Percentiles rank a stretch among this genome's conserved stretches.
Conservation (phyloP, 495 filamentous ascomycete species). For the Rostrohypoxylon terebratum region DNA sequence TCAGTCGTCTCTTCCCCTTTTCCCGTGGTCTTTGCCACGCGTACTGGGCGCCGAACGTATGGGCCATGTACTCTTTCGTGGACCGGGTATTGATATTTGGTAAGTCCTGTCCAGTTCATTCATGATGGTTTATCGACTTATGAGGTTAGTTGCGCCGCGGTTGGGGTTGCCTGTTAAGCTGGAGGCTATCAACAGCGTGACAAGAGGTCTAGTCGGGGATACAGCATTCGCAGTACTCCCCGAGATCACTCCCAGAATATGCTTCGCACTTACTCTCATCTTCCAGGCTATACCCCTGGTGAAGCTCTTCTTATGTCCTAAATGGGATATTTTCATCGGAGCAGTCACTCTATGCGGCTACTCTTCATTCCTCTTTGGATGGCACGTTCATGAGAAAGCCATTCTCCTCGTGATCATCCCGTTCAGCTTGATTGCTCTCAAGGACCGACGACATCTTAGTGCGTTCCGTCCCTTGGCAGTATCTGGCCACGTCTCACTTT, state of each 20-base stretch:
- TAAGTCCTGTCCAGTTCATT: slow-evolving; percentile 55
- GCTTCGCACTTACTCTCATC: slow-evolving; percentile 83
- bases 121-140: slow-evolving; percentile 44
- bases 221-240: slow-evolving; percentile 94
- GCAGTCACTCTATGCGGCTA: slow-evolving; percentile 95
- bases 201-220: slow-evolving; percentile 93
- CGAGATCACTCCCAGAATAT: slow-evolving; percentile 80
- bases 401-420: slow-evolving; percentile 94
- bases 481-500: slow-evolving; percentile 92
- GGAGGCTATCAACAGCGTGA: slow-evolving; percentile 85
- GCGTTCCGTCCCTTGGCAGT: slow-evolving; percentile 94
- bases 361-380: slow-evolving; percentile 96
- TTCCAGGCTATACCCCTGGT: slow-evolving; percentile 85
- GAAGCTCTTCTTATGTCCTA: slow-evolving; percentile 84
- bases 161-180: slow-evolving; percentile 77
- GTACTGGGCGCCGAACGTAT: slow-evolving; percentile 98
- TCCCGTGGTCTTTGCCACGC: slow-evolving; percentile 93
- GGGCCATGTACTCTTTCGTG: slow-evolving; percentile 94
- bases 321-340: slow-evolving; percentile 88
- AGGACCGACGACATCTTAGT: slow-evolving; percentile 89
- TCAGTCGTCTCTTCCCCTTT: slow-evolving; percentile 91
- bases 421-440: slow-evolving; percentile 92
- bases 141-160: slow-evolving; percentile 75
- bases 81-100: slow-evolving; percentile 85
- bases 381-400: slow-evolving; percentile 99